Base-by-base conservation (phyloP, 306 rosid species). In the Prunus fruticosa region DNA sequence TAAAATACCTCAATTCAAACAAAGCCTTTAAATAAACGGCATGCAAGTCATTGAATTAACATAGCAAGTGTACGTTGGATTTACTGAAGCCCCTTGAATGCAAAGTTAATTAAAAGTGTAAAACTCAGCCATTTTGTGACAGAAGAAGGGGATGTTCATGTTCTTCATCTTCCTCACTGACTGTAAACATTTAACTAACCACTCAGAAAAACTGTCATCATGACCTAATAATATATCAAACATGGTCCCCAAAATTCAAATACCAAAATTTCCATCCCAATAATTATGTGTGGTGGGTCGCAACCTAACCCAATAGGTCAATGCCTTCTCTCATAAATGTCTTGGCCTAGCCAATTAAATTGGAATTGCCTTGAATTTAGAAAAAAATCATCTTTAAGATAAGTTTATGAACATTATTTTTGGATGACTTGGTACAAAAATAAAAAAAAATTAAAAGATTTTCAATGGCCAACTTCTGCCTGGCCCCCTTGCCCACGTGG, bases 321-420 rank as follows among this genome's bases (percentile, higher is more conserved):
- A 77, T 86, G 65, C 80, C 82, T 80, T 78, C 81, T 64, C 78
- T 87, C 91, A 87, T 91, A 79, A 91, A 88, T 90, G 84, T 73
- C 72, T 79, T 84, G 70, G 34, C 86, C 84, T 70, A 54, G 45
- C 72, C 73, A 76, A 68, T 79, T 60, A 23, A 60, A 2, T 11
- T 22, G 34, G 15, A 25, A 60, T 60, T 60, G 11, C 25, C 20
- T 56, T 8, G 57, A 18, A 52, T 52, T 18, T 6, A 52, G 0
- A 5, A 2, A 51, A 15, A 51, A 5, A n/a, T 58, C 32, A 49
- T 28, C 25, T 45, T 3, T 14, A 77, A 23, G 62, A 56, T 69
- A 77, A 69, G 61, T 25, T 69, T 41, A 67, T 14, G n/a, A 68
- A 5, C 54, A 46, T 43, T 67, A 67, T 67, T 64, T 65, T 14